A percentile compares a stretch with the other conserved stretches of the same genome.
Evolutionary conservation across 257 asterid species (phyloP).

Genomic region (Petunia axillaris): DNA sequence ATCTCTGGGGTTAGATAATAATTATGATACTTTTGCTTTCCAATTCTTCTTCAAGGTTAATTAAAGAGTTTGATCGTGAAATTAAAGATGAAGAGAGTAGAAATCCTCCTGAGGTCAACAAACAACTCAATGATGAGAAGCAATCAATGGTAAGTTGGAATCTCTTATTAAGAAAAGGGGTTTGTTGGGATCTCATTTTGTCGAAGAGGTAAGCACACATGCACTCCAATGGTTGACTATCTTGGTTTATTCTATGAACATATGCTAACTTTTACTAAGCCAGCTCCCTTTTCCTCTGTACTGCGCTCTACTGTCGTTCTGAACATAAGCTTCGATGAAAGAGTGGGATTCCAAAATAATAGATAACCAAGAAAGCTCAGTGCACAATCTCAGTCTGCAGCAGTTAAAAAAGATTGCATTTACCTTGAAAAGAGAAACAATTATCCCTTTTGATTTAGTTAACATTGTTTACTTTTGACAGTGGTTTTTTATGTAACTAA

Average conservation of each 20-base stretch:
- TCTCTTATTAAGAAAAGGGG: slow-evolving; percentile 10
- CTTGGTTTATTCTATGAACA: neutral
- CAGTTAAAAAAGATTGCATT: neutral
- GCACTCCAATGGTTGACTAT: neutral
- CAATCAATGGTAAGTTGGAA: slow-evolving; percentile 73
- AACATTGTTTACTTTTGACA: neutral
- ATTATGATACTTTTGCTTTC: neutral
- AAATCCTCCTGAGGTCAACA: slow-evolving; percentile 74
- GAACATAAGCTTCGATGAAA: neutral
- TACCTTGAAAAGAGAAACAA: neutral
- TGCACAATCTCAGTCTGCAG: neutral
- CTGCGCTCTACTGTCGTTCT: neutral
- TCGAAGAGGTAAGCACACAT: neutral
- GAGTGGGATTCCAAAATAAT: neutral
- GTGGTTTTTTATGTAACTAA: neutral
- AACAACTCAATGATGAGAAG: slow-evolving; percentile 93
- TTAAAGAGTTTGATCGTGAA: slow-evolving; percentile 96
- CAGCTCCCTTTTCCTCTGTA: neutral
- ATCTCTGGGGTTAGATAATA: neutral
- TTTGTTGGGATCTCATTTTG: slow-evolving; percentile 7
- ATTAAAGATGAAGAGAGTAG: slow-evolving; percentile 89
- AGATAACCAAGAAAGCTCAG: neutral
- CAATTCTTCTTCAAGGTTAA: slow-evolving; percentile 53
- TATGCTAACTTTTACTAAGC: neutral
- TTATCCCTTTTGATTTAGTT: neutral